Conservation (phyloP, 768 basidiomycete species). For the Pulveroboletus sp. region DNA sequence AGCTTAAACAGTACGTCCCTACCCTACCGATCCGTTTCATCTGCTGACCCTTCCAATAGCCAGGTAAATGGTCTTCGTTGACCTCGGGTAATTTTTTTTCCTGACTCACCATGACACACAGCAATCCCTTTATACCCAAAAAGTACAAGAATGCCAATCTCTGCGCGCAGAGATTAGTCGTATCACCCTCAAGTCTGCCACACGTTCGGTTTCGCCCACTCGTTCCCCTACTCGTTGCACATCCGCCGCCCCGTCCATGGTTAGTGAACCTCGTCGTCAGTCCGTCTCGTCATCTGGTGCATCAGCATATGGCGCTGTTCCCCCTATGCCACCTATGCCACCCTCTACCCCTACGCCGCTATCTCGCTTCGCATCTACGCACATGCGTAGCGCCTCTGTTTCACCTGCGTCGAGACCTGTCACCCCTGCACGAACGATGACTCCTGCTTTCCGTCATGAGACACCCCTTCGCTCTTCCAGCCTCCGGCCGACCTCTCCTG, state of each 20-base stretch:
- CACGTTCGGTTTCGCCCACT: conserved; percentile 20
- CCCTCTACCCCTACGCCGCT: conserved; percentile 46
- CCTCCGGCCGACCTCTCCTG: conserved; percentile 29
- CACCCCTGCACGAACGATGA: conserved; percentile 29
- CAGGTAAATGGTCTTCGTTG: conserved; percentile 45
- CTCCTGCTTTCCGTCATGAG: conserved; percentile 28
- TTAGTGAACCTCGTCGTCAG: conserved; percentile 28
- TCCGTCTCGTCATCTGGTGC: conserved; percentile 30
- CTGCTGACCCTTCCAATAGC: conserved; percentile 37
- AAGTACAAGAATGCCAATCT: conserved; percentile 67
- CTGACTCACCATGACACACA: conserved; percentile 28
- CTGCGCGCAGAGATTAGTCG: conserved; percentile 65
- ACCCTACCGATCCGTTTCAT: conserved; percentile 9
- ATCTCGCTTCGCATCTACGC: conserved; percentile 50
- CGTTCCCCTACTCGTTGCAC: no score
- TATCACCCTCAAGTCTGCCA: conserved; percentile 34
- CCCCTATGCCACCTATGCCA: conserved; percentile 36
- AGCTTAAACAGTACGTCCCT: conserved; percentile 63
- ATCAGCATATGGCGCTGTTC: conserved; percentile 31
- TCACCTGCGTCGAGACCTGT: conserved; percentile 35
- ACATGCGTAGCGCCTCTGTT: conserved; percentile 53
- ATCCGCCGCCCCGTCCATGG: conserved; percentile 24
- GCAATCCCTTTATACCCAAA: conserved; percentile 60
- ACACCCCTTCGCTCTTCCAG: conserved; percentile 30
- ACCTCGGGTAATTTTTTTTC: conserved; percentile 4